phyloP scores from a whole-genome alignment of 1,139 yeast species.

The Kurtzmaniella natalensis region DNA sequence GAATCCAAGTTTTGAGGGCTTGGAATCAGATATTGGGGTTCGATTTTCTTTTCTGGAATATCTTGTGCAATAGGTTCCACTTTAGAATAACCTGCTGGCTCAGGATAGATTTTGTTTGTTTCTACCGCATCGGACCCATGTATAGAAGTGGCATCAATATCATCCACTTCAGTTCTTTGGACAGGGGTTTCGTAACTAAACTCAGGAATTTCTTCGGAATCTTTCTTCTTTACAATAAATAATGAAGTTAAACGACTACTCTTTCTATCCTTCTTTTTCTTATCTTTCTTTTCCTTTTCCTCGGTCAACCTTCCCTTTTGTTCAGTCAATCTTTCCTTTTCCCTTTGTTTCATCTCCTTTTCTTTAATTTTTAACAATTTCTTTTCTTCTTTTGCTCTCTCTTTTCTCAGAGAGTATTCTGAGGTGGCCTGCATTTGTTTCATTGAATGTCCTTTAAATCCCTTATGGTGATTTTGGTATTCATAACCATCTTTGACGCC shows the following conservation, averaged over 20 bases:
- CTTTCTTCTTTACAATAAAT: slow-evolving; percentile 1
- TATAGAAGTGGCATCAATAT: slow-evolving; percentile 4
- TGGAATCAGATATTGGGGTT: no score
- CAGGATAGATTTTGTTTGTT: neutral
- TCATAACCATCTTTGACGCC: slow-evolving; percentile 28
- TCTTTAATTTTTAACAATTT: slow-evolving; percentile 15
- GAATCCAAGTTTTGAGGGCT: no score
- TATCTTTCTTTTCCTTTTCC: slow-evolving; percentile 12
- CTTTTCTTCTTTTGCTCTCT: slow-evolving; percentile 32
- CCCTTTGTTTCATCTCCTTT: slow-evolving; percentile 10
- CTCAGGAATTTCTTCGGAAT: neutral
- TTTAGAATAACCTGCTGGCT: neutral
- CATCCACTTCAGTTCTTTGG: neutral
- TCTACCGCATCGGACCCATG: neutral
- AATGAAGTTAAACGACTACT: slow-evolving; percentile 8
- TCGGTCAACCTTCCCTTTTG: slow-evolving; percentile 12
- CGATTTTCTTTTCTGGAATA: no score
- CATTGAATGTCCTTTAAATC: slow-evolving; percentile 35
- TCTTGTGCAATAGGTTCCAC: no score
- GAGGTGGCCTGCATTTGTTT: slow-evolving; percentile 18
- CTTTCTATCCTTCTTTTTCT: slow-evolving; percentile 12
- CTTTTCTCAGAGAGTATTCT: slow-evolving; percentile 19
- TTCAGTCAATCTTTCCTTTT: slow-evolving; percentile 13
- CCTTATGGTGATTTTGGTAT: slow-evolving; percentile 37
- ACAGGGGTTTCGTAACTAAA: neutral